A percentile compares a stretch with the other conserved stretches of the same genome.
These are phyloP conservation scores for Alisma plantagoaquatica DNA, from an alignment of 106 monocot genomes.

Conservation along the genomic window DNA sequence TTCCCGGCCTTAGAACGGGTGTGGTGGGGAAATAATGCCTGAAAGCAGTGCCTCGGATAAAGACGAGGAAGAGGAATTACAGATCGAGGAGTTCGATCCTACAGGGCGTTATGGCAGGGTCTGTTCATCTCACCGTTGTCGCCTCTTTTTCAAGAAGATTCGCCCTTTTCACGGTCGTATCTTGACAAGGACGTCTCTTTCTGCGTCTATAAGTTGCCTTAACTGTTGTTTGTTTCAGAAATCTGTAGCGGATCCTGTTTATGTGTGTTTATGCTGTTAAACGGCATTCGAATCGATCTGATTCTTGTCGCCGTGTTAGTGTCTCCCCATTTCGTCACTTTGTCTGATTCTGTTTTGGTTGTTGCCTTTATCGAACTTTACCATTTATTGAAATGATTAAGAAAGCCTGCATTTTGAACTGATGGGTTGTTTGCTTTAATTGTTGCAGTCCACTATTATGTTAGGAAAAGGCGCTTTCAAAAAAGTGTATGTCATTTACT, in stretches of 20 bases:
- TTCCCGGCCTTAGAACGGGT: too few species aligned
- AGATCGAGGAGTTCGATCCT: slow-evolving; percentile 41
- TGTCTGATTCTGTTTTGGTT: neutral
- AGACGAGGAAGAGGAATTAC: slow-evolving; percentile 13
- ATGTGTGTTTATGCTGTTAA: neutral
- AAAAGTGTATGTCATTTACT: slow-evolving; percentile 37
- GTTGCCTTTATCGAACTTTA: too few species aligned
- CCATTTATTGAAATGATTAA: too few species aligned
- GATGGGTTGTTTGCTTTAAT: too few species aligned
- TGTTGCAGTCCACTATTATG: slow-evolving; percentile 40
- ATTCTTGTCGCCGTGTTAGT: neutral
- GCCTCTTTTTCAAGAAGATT: neutral
- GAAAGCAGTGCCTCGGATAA: too few species aligned
- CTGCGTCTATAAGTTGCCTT: too few species aligned
- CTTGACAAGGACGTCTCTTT: too few species aligned
- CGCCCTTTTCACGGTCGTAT: neutral
- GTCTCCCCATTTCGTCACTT: neutral
- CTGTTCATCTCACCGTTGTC: neutral
- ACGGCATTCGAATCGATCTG: neutral
- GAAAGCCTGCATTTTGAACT: too few species aligned
- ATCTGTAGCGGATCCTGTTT: too few species aligned
- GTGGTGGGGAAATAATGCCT: slow-evolving; percentile 3
- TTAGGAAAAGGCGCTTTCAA: slow-evolving; percentile 70
- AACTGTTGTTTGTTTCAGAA: too few species aligned
- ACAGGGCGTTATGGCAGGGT: slow-evolving; percentile 47